These are phyloP conservation scores for Meripilus lineatus DNA, from an alignment of 1,284 basidiomycete species.

Conservation along the genomic window DNA sequence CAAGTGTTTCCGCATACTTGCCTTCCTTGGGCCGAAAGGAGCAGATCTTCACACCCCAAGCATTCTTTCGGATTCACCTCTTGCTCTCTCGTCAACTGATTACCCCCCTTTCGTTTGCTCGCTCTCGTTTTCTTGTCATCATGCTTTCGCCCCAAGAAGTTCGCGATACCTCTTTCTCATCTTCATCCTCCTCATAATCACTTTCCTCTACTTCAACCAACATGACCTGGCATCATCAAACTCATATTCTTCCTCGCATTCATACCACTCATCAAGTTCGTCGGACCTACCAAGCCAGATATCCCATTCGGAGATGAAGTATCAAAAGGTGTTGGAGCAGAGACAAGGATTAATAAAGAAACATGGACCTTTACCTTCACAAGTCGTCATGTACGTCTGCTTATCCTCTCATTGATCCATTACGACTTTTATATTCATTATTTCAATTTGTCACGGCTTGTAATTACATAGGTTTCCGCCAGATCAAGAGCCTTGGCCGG, in stretches of 20 bases:
- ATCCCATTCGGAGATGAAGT: constrained; percentile 40
- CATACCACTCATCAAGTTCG: too few species aligned
- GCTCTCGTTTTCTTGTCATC: too few species aligned
- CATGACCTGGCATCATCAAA: neutral
- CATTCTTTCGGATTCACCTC: too few species aligned
- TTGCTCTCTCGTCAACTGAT: too few species aligned
- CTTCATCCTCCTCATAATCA: neutral
- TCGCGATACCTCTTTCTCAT: constrained; percentile 3
- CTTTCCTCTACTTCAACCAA: constrained; percentile 1
- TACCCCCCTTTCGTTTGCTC: too few species aligned
- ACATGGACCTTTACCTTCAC: constrained; percentile 44
- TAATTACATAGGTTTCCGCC: constrained; percentile 48
- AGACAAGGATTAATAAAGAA: constrained; percentile 45
- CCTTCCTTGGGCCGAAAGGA: too few species aligned
- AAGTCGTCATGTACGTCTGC: constrained; percentile 40
- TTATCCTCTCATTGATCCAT: neutral
- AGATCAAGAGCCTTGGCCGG: constrained; percentile 53
- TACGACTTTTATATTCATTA: neutral
- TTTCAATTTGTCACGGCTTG: neutral
- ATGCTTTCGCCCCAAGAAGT: too few species aligned
- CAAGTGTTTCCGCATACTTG: too few species aligned
- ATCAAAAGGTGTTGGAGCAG: constrained; percentile 38
- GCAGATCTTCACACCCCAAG: too few species aligned
- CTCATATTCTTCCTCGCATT: neutral
- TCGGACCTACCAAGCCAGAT: constrained; percentile 26